Conservation (phyloP, 106 monocot species). For the Dendrobium chrysotoxum region DNA sequence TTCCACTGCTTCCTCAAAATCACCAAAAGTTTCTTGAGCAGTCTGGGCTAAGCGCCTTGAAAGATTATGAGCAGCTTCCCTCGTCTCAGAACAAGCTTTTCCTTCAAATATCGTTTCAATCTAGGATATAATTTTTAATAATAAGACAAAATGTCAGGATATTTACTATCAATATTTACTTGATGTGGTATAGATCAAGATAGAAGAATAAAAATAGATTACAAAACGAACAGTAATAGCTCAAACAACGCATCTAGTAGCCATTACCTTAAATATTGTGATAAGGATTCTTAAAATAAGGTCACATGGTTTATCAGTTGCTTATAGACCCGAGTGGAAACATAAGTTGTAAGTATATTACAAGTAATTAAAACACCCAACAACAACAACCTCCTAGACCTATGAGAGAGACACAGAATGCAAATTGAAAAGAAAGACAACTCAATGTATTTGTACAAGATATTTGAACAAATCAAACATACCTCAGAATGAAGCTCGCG, state of each 20-base stretch:
- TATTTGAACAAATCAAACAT: neutral
- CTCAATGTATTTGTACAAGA: neutral
- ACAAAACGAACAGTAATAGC: neutral
- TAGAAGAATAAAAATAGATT: neutral
- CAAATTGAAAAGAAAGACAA: neutral
- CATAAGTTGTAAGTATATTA: neutral
- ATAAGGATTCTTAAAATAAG: neutral
- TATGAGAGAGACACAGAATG: neutral
- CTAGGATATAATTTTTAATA: conserved; percentile 19
- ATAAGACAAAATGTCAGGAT: conserved; percentile 1
- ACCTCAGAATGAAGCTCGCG: conserved; percentile 92
- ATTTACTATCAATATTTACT: neutral
- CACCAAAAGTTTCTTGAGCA: conserved; percentile 80
- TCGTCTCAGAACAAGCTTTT: conserved; percentile 62
- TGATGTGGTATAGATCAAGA: neutral
- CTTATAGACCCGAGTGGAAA: neutral
- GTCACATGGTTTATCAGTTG: neutral
- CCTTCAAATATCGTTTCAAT: conserved; percentile 88
- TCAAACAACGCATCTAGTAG: neutral
- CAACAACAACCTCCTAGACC: neutral
- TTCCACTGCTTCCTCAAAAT: conserved; percentile 98
- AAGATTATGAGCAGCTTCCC: conserved; percentile 55
- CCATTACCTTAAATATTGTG: neutral
- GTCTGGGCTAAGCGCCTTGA: conserved; percentile 73
- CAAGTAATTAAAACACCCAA: neutral